Base-by-base conservation (phyloP, 1,139 yeast species). In the Suhomyces terraborum region DNA sequence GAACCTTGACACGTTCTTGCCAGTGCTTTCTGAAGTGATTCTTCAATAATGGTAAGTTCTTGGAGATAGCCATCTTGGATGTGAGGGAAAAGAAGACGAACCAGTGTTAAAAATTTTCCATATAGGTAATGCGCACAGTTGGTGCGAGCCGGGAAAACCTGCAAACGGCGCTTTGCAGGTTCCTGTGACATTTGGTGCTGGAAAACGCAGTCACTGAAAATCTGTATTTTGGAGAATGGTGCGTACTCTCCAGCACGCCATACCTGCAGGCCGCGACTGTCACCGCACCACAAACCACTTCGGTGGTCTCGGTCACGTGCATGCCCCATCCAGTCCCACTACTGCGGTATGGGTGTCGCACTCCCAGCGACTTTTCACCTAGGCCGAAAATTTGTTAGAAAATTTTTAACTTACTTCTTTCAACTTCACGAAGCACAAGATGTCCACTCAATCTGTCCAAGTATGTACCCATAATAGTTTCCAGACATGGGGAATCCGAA, bases 1-100 rank as follows among this genome's bases (percentile, higher is more conserved):
- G 97, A 66, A 88, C 96, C 76, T 81, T 88, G 82, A 93, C 99
- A 74, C 98, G 88, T 79, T 88, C 95, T 81, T 93, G 98, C 99
- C 99, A 93, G 95, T 89, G 93, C 88, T 93, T 93, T 82, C 94
- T 84, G 88, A 87, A 87, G 80, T 87, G 95, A 80, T 85, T 85
- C 82, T 85, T 86, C 80, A 84, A 89, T 82, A 91, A 80, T 84
- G 97, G 95, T 77, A 85, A 80, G 79, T 93, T 93, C 91, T 93
- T 89, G 67, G 93, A 77, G 81, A 93, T 88, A 78, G 98, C 98
- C 93, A 76, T 72, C 59, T 63, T 43, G 41, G 39, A 35, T 41
- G 45, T 41, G 32, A 36, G 35, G 20, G 34, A 35, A 38, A 41
- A 41, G 40, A 38, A 38, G 36, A 26, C 36, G 32, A 32, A 29